These are phyloP conservation scores for Amaranthus tricolor DNA, from an alignment of 179 eudicot species.

Conservation along the genomic window DNA sequence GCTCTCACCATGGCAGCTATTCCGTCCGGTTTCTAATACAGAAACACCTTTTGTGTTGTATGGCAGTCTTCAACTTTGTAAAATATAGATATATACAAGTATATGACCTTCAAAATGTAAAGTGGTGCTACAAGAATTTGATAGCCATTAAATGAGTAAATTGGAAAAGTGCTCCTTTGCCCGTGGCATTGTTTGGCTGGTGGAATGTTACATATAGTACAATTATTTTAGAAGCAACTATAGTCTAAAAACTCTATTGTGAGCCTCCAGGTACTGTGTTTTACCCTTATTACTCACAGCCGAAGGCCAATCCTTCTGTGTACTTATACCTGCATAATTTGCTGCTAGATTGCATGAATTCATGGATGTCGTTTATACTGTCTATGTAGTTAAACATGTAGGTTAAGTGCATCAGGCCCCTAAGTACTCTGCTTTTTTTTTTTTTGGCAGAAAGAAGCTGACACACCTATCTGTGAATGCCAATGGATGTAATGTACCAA, in stretches of 20 bases:
- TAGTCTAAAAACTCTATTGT: background rate
- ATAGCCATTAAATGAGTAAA: background rate
- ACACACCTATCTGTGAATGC: slow-evolving; percentile 80
- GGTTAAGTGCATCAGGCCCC: background rate
- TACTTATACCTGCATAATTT: background rate
- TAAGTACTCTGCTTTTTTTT: background rate
- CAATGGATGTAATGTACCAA: slow-evolving; percentile 72
- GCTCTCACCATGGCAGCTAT: background rate
- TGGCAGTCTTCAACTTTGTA: background rate
- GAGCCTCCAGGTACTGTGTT: background rate
- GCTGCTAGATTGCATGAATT: background rate
- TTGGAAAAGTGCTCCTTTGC: background rate
- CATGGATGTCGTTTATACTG: slow-evolving; percentile 2
- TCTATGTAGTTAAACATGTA: background rate
- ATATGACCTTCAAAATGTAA: background rate
- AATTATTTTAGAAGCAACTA: background rate
- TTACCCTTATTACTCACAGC: background rate
- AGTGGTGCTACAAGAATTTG: background rate
- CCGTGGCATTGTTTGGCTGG: background rate
- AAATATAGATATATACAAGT: background rate
- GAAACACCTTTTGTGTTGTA: background rate
- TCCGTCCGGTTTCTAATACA: background rate
- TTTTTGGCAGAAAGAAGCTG: slow-evolving; percentile 59
- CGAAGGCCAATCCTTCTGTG: background rate
- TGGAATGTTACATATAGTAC: background rate